Evolutionary conservation across 208 protist species (phyloP), one percentile per base, ranked within the genome.

Genomic region (Herpetomonas samuelpessoai): DNA sequence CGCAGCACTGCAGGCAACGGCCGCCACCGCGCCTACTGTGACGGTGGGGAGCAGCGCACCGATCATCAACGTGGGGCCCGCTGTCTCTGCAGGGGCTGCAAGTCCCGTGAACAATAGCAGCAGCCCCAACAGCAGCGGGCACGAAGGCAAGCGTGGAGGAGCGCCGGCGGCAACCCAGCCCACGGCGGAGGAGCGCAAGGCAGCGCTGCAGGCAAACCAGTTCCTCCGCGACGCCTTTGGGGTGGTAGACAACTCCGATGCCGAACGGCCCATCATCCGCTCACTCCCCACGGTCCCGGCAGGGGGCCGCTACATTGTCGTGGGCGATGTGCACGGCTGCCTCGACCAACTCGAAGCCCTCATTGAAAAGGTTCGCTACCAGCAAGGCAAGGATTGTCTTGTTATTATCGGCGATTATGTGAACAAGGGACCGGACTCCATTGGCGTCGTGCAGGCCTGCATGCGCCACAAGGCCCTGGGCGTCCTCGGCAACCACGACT

Each of bases 251-350:
- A 92, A 95, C 63, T 27, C 77, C 27, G 70, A 74, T 22, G 81
- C 78, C 21, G 48, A 65, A 28, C 71, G 62, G 31, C 83, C 85
- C 10, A 80, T 91, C 50, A 86, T 95, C 50, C 81, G 88, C 39
- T 81, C 79, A 0, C 71, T 79, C 2, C 74, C 82, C 1, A 31
- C 62, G 38, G 74, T 86, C 29, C 39, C 62, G 2, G 35, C 22
- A 3, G 76, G 66, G 18, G 83, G 70, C 19, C 79, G 88, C 27
- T 86, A 89, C 75, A 91, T 96, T 50, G 72, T 96, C 25, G 78
- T 97, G 7, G 89, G 92, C 39, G 92, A 96, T 72, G 70, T 95
- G n/a, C 89, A 97, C 72, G 92, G 90, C 50, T 96, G 92, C 57
- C 67, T 83, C 7, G 74, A 86, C 31, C 79, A 94, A 63, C 76